Conservation (phyloP, 108 stramenopile genomes). For the Nannochloropsis oceanica region DNA sequence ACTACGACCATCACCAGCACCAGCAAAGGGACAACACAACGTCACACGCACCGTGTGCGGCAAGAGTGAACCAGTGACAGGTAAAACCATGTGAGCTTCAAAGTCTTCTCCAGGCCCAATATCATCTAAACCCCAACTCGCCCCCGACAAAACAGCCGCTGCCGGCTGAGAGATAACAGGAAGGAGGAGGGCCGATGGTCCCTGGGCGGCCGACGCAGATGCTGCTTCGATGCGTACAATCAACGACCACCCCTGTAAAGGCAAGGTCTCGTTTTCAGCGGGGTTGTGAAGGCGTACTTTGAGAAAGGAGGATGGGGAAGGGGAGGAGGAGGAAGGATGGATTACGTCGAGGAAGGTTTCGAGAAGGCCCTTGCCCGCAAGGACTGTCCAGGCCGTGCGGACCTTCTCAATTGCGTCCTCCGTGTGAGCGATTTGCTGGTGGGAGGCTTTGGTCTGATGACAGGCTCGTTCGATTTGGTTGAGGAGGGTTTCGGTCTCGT, state of each 20-base stretch:
- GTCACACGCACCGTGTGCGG: not conserved
- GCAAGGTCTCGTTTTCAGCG: not conserved
- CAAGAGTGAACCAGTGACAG: not conserved
- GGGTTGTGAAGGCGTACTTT: not conserved
- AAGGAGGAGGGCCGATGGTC: not conserved
- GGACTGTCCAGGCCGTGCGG: not conserved
- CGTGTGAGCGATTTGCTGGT: not conserved
- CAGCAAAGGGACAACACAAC: not conserved
- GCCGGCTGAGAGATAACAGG: not conserved
- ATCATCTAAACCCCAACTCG: not conserved
- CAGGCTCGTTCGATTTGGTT: not conserved
- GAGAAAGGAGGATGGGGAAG: not conserved
- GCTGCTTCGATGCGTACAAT: not conserved
- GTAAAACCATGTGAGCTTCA: not conserved
- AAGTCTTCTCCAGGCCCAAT: not conserved
- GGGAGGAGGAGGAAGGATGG: not conserved
- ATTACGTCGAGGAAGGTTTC: not conserved
- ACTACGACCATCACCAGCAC: not conserved
- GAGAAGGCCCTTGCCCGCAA: not conserved
- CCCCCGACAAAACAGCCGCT: not conserved
- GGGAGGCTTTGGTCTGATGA: not conserved
- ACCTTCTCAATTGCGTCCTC: not conserved
- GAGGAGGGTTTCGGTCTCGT: not conserved
- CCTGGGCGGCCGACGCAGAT: not conserved
- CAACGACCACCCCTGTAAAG: not conserved